Conservation (phyloP, 345 rosid species). For the Carallia pectinifolia region DNA sequence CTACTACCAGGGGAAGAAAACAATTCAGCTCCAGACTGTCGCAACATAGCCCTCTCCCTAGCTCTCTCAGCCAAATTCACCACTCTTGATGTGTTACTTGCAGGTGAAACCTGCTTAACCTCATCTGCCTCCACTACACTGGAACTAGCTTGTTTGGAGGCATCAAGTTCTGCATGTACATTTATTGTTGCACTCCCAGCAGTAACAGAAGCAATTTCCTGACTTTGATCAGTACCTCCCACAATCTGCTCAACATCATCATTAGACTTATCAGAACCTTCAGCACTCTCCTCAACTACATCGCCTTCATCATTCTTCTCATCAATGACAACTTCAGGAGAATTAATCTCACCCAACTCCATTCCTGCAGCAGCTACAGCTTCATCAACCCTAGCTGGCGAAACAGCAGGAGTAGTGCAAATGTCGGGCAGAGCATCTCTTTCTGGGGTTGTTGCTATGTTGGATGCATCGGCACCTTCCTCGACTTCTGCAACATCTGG, state of each 20-base stretch:
- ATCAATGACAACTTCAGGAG: slow-evolving; percentile 46
- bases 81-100: slow-evolving; percentile 38
- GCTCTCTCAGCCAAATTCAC: slow-evolving; percentile 60
- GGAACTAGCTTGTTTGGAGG: slow-evolving; percentile 29
- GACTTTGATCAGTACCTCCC: slow-evolving; percentile 34
- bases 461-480: slow-evolving; percentile 41
- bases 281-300: slow-evolving; percentile 39
- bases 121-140: slow-evolving; percentile 45
- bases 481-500: slow-evolving; percentile 64
- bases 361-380: slow-evolving; percentile 24
- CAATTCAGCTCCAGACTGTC: slow-evolving; percentile 47
- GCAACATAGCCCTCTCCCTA: slow-evolving; percentile 42
- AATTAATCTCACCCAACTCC: slow-evolving; percentile 42
- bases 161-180: slow-evolving; percentile 26
- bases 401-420: slow-evolving; percentile 47
- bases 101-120: slow-evolving; percentile 47
- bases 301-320: slow-evolving; percentile 69
- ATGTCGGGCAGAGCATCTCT: slow-evolving; percentile 50
- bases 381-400: slow-evolving; percentile 61
- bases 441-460: slow-evolving; percentile 50
- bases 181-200: slow-evolving; percentile 28
- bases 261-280: slow-evolving; percentile 56
- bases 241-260: slow-evolving; percentile 41
- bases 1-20: slow-evolving; percentile 31
- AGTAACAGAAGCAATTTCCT: slow-evolving; percentile 27